A percentile compares a stretch with the other conserved stretches of the same genome.
These are phyloP conservation scores for Teratosphaeriaceae sp. DNA, from an alignment of 2,329 filamentous ascomycete species.

Conservation along the genomic window DNA sequence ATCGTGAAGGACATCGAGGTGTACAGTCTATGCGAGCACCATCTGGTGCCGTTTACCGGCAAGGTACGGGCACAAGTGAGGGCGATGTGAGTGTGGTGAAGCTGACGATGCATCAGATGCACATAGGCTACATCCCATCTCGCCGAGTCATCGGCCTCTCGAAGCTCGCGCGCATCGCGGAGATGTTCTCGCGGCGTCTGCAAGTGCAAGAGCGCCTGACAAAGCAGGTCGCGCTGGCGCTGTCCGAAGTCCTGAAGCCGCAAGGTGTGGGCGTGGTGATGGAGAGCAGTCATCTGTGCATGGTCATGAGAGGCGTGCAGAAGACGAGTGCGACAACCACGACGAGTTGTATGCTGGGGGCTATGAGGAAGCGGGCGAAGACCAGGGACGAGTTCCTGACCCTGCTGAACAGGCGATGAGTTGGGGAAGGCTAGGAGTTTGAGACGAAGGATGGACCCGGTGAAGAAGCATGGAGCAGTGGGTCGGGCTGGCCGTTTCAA, in stretches of 20 bases:
- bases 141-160: conserved; percentile 90
- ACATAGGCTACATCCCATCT: conserved; percentile 95
- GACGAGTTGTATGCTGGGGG: conserved; percentile 95
- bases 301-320: conserved; percentile 98
- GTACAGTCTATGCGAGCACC: conserved; percentile 92
- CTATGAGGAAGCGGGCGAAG: conserved; percentile 87
- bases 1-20: conserved; percentile 98
- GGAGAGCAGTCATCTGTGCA: conserved; percentile 94
- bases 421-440: too few species aligned
- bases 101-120: conserved; percentile 60
- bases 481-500: conserved; percentile 22
- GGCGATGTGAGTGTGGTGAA: background rate
- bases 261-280: conserved; percentile 96
- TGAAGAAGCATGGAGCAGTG: background rate
- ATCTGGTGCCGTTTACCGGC: conserved; percentile 91
- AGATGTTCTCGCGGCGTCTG: conserved; percentile 89
- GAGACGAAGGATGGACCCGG: background rate
- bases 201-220: conserved; percentile 96
- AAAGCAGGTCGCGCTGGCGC: conserved; percentile 88
- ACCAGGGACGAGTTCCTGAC: conserved; percentile 94
- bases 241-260: conserved; percentile 87
- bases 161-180: conserved; percentile 89
- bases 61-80: conserved; percentile 53
- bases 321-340: conserved; percentile 84
- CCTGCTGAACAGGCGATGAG: conserved; percentile 40